A percentile compares a stretch with the other conserved stretches of the same genome.
phyloP scores from a whole-genome alignment of 2,329 filamentous ascomycete species.

The Monosporascus sp. region DNA sequence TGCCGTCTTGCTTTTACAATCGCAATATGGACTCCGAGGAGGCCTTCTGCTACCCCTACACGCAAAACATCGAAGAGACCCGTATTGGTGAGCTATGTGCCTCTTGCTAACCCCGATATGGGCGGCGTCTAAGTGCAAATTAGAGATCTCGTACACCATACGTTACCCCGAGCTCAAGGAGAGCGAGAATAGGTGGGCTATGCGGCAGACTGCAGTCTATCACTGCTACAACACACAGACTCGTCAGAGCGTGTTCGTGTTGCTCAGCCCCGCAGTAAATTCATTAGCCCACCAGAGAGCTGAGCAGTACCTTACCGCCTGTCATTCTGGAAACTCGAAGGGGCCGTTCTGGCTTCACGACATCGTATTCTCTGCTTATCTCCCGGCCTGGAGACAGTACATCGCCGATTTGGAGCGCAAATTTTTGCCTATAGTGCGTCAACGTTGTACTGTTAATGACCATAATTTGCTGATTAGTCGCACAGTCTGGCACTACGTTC shows the following conservation, averaged over 20 bases:
- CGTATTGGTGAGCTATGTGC: conserved; percentile 13
- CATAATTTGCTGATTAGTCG: not conserved
- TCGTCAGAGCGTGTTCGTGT: conserved; percentile 14
- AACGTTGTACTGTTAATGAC: not conserved
- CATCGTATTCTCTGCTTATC: conserved; percentile 16
- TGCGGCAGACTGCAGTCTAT: conserved; percentile 24
- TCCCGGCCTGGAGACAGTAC: conserved; percentile 21
- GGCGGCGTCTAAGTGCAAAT: not conserved
- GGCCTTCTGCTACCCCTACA: conserved; percentile 20
- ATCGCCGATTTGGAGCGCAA: conserved; percentile 16
- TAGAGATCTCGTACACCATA: conserved; percentile 23
- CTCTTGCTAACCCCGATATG: too few species aligned
- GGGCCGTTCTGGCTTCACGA: conserved; percentile 17
- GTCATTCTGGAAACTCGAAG: not conserved
- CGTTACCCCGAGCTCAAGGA: conserved; percentile 25
- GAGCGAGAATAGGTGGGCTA: conserved; percentile 16
- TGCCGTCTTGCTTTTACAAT: conserved; percentile 24
- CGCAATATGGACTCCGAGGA: conserved; percentile 21
- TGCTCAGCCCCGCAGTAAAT: conserved; percentile 21
- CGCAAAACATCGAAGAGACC: conserved; percentile 8
- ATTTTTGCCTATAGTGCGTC: conserved; percentile 20
- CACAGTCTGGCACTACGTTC: conserved; percentile 21
- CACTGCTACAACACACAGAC: conserved; percentile 19
- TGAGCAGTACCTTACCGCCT: conserved; percentile 3
- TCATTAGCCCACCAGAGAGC: conserved; percentile 16